Evolutionary conservation across 2,329 filamentous ascomycete genomes (phyloP), one percentile per base, ranked within the genome.

Genomic region (Phaeosphaeriaceae sp.): DNA sequence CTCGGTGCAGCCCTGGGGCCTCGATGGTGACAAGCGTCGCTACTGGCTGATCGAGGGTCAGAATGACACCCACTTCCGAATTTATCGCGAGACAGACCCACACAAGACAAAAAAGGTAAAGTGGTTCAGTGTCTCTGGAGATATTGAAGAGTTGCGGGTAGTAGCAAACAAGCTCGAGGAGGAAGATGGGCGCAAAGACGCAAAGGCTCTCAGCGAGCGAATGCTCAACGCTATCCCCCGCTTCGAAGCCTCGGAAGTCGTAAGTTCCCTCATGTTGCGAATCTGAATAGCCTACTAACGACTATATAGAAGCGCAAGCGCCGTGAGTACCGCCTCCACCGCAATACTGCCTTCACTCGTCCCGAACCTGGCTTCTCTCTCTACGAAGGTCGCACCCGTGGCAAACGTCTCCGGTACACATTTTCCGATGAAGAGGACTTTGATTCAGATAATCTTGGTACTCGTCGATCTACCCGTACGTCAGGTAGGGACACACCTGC

Each of bases 391-490:
- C 90, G 94, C 44, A 99, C 95, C 4, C 86, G 94, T 50, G 94
- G 94, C 48, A 97, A 99, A 79, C 89, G 93, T 53, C 89, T 96
- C 76, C 95, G 92, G 74, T 99, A 99, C 69, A 99, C 91, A 0
- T 99, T 90, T 68, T 95, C 92, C 0, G 92, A 97, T 43, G 90
- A 95, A 18, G 90, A 95, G 60, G 91, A 96, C n/a, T 79, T 76
- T 42, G 84, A 83, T 66, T 87, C 86, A 70, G 92, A 79, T 52
- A 76, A 77, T 15, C 83, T 87, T 6, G 90, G 90, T 11, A 82
- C 85, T 15, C 86, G 83, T 36, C 78, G 81, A 38, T 86, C 84
- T 4, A 77, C 77, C 8, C 77, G 93, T 20, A 89, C 91, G 58
- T 91, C 89, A 1, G 83, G 87, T 32, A 81, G 86, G 8, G 86